These are phyloP conservation scores for Kappamyces sp. DNA, from an alignment of 192 early-diverging fungal genomes.

Conservation along the genomic window DNA sequence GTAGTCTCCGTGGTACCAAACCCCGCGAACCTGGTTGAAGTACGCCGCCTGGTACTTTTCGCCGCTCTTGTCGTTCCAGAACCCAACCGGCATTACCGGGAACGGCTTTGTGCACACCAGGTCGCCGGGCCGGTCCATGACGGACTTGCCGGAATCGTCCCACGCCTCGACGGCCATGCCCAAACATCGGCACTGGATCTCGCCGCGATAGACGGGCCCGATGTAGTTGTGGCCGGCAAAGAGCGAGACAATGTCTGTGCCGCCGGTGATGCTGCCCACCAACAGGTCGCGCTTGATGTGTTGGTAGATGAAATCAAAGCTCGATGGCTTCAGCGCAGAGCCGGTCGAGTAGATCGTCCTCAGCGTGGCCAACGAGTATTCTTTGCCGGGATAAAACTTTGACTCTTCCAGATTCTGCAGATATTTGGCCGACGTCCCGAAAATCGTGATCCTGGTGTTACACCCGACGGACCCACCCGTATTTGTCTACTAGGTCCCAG, in stretches of 20 bases:
- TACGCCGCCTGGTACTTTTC: conserved; percentile 83
- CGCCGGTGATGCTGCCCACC: conserved; percentile 92
- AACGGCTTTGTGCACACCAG: conserved; percentile 89
- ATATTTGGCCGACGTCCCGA: conserved; percentile 95
- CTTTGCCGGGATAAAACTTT: conserved; percentile 53
- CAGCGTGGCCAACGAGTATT: conserved; percentile 55
- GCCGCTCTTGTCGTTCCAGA: conserved; percentile 75
- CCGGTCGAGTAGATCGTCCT: conserved; percentile 88
- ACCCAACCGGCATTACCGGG: conserved; percentile 95
- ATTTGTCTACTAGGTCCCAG: conserved; percentile 72
- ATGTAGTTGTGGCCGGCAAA: conserved; percentile 88
- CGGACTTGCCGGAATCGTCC: conserved; percentile 53
- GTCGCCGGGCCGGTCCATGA: conserved; percentile 74
- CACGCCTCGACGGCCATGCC: conserved; percentile 96
- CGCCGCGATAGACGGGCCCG: conserved; percentile 88
- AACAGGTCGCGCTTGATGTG: conserved; percentile 79
- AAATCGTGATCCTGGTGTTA: conserved; percentile 65
- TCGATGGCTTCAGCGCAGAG: conserved; percentile 87
- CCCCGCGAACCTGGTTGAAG: conserved; percentile 72
- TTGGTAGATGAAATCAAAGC: conserved; percentile 85
- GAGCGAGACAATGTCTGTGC: conserved; percentile 94
- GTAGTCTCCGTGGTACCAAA: conserved; percentile 98
- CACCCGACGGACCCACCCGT: conserved; percentile 28
- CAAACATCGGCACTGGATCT: conserved; percentile 85
- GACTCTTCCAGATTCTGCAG: conserved; percentile 82